Base-by-base conservation (phyloP, 2,329 filamentous ascomycete genomes). In the Fusarium armeniacum region DNA sequence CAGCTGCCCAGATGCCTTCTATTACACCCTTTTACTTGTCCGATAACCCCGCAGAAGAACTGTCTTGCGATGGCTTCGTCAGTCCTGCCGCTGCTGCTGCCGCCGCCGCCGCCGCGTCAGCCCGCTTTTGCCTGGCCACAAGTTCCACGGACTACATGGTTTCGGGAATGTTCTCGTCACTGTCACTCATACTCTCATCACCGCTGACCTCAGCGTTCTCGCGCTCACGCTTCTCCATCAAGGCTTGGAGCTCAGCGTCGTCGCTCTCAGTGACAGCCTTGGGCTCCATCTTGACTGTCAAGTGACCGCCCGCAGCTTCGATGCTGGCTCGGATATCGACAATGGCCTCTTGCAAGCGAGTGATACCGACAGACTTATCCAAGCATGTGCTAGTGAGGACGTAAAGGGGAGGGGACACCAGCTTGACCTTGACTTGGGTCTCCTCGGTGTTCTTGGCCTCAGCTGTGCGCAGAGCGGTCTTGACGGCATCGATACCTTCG, bases 181-280 rank as follows among this genome's bases (percentile, higher is more conserved):
- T 97, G 82, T 97, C 95, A 78, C 93, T 97, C 81, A 93, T 87
- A 80, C 94, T 96, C 86, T 99, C 96, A 80, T 99, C 97, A 77
- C 96, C 96, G 81, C 94, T 97, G 78, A 99, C 93, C 81, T 99
- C 93, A 79, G 93, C 93, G 83, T 99, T 99, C 88, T 98, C 95
- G 72, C 93, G 91, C 86, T 97, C 96, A 73, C 93, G 91, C 90
- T 98, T 98, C 87, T 98, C 96, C 96, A 99, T 99, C 71, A 99
- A 88, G 54, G 95, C 96, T 81, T 98, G 94, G 72, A 99, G 86
- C 82, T 98, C 94, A 28, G 95, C 96, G 78, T 99, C 96, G 77
- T 99, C 97, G 81, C 94, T 97, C 87, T 98, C 97, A 2, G 96
- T 99, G 67, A 99, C 96, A 6, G 97, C 96, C 90, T 98, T 98